phyloP scores from a whole-genome alignment of 78 protist species.

The Diacronema lutheri region DNA sequence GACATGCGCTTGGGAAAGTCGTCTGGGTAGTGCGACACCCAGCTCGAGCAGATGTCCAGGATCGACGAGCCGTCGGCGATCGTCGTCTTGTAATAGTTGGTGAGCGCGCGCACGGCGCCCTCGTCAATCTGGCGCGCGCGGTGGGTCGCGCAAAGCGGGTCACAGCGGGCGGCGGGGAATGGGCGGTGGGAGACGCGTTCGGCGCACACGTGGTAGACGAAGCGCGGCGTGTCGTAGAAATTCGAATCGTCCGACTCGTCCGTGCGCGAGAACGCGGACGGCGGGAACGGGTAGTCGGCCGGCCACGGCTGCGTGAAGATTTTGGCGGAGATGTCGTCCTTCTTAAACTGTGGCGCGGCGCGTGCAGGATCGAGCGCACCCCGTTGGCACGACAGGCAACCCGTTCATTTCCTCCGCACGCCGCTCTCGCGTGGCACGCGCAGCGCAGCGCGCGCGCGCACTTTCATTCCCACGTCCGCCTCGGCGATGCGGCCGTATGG shows the following conservation, averaged over 20 bases:
- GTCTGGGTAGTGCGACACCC: background rate
- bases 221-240: background rate
- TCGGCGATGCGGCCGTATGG: background rate
- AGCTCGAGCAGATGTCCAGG: conserved; percentile 1
- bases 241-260: background rate
- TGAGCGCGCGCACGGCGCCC: background rate
- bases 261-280: background rate
- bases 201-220: conserved; percentile 6
- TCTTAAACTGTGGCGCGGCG: too few relatives aligned
- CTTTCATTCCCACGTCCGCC: background rate
- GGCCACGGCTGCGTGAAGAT: background rate
- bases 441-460: too few relatives aligned
- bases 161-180: too few relatives aligned
- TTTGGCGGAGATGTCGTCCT: background rate
- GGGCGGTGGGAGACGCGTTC: background rate
- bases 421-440: too few relatives aligned
- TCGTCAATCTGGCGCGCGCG: too few relatives aligned
- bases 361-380: too few relatives aligned
- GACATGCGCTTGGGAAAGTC: background rate
- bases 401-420: too few relatives aligned
- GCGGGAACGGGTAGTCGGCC: background rate
- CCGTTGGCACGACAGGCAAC: too few relatives aligned
- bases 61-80: background rate
- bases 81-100: background rate
- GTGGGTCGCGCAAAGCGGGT: too few relatives aligned